Percentiles rank a stretch among this genome's conserved stretches.
Conservation (phyloP, 2,329 filamentous ascomycete species). For the Aspergillus alliaceus region DNA sequence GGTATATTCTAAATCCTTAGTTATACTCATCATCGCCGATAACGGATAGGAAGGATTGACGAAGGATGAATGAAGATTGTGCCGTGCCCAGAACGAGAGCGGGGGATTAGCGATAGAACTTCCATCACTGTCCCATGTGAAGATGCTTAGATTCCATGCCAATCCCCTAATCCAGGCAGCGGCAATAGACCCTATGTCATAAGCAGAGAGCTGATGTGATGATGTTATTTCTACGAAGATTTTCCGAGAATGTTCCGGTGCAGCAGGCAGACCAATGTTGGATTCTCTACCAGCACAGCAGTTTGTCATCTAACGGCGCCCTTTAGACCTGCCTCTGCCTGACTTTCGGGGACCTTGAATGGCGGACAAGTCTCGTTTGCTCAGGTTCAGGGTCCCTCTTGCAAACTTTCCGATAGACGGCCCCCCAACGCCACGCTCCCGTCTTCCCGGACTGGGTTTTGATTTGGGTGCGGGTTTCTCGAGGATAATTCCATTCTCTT, state of each 20-base stretch:
- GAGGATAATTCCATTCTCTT: constrained; percentile 86
- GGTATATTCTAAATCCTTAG: not conserved
- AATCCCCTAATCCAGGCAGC: not conserved
- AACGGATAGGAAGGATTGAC: not conserved
- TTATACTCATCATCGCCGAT: not conserved
- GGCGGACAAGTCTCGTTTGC: constrained; percentile 70
- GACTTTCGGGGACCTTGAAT: constrained; percentile 46
- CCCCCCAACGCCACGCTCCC: constrained; percentile 67
- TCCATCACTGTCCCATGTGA: not conserved
- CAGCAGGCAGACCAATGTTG: not conserved
- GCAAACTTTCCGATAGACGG: constrained; percentile 78
- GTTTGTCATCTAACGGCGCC: constrained; percentile 21
- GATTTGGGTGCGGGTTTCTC: constrained; percentile 56
- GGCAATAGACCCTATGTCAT: not conserved
- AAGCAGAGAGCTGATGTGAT: not conserved
- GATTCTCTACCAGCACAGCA: not conserved
- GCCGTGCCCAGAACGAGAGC: not conserved
- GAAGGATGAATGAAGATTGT: constrained; percentile 1
- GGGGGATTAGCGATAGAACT: constrained; percentile 4
- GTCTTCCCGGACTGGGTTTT: constrained; percentile 41
- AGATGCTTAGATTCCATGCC: no score
- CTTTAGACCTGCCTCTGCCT: constrained; percentile 23
- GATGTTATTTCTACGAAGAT: not conserved
- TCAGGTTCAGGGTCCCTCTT: constrained; percentile 77
- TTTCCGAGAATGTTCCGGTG: not conserved